Evolutionary conservation across 2,329 filamentous ascomycete species (phyloP).

Genomic region (Verticillium nonalfalfae): DNA sequence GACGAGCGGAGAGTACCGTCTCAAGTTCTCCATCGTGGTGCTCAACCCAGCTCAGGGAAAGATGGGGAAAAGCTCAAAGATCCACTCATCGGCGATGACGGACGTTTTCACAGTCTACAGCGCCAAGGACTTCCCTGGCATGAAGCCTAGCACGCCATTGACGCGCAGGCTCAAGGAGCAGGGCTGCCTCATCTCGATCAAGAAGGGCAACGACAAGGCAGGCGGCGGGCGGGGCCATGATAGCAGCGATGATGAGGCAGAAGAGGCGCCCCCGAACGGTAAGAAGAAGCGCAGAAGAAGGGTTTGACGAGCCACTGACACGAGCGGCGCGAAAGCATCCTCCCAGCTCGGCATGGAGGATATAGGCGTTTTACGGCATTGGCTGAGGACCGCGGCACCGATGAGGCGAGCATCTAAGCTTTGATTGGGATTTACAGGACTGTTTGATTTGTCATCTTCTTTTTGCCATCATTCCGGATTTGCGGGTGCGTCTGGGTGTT

Average conservation of each 20-base stretch:
- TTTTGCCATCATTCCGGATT: not conserved
- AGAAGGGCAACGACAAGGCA: constrained; percentile 72
- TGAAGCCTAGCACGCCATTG: constrained; percentile 69
- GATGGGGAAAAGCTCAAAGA: constrained; percentile 44
- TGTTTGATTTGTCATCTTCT: not conserved
- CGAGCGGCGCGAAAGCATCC: not conserved
- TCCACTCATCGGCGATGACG: constrained; percentile 50
- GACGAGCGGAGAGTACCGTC: constrained; percentile 67
- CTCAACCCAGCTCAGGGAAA: constrained; percentile 56
- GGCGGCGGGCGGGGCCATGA: constrained; percentile 29
- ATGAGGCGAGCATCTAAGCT: not conserved
- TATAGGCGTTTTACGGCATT: not conserved
- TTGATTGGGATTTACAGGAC: not conserved
- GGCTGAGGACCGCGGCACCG: not conserved
- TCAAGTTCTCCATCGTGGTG: constrained; percentile 68
- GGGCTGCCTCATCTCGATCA: constrained; percentile 78
- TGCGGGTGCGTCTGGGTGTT: not conserved
- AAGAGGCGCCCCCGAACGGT: constrained; percentile 1
- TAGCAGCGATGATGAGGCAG: constrained; percentile 37
- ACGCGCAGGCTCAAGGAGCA: constrained; percentile 72
- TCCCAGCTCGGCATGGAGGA: not conserved
- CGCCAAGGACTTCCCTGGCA: constrained; percentile 81
- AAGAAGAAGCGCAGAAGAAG: constrained; percentile 1
- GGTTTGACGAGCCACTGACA: not conserved
- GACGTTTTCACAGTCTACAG: constrained; percentile 75